Evolutionary conservation across 345 rosid species (phyloP).

Genomic region (Syzygium aqueum): DNA sequence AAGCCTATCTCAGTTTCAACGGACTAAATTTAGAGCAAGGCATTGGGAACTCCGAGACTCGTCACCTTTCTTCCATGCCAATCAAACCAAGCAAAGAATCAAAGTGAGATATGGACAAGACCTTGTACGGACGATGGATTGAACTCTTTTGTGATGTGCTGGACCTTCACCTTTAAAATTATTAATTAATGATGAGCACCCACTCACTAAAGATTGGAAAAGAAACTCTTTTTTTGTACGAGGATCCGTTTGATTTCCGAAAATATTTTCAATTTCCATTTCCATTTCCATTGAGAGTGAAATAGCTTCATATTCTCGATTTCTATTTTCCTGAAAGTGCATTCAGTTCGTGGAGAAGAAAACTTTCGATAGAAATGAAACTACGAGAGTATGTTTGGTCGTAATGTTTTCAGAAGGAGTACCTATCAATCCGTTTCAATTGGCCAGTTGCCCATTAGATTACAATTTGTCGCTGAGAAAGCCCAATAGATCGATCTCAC

Average conservation of each 20-base stretch:
- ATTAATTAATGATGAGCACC: not conserved
- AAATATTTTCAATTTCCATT: not conserved
- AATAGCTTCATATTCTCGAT: not conserved
- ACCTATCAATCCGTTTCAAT: not conserved
- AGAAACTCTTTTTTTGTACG: not conserved
- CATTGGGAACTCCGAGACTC: not conserved
- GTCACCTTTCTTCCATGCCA: not conserved
- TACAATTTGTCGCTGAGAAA: not conserved
- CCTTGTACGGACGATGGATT: not conserved
- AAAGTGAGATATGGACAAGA: not conserved
- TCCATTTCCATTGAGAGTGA: not conserved
- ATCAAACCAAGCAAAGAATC: not conserved
- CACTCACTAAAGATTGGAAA: not conserved
- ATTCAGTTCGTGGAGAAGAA: fast-evolving
- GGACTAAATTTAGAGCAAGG: not conserved
- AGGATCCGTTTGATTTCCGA: fast-evolving
- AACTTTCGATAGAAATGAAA: not conserved
- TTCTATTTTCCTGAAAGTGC: not conserved
- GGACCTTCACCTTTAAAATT: not conserved
- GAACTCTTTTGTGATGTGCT: not conserved
- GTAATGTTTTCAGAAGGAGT: not conserved
- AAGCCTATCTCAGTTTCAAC: not conserved
- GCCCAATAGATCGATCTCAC: not conserved
- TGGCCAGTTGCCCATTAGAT: not conserved
- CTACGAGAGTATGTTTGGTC: not conserved